phyloP scores from a whole-genome alignment of 306 rosid species.

The Abrus precatorius region DNA sequence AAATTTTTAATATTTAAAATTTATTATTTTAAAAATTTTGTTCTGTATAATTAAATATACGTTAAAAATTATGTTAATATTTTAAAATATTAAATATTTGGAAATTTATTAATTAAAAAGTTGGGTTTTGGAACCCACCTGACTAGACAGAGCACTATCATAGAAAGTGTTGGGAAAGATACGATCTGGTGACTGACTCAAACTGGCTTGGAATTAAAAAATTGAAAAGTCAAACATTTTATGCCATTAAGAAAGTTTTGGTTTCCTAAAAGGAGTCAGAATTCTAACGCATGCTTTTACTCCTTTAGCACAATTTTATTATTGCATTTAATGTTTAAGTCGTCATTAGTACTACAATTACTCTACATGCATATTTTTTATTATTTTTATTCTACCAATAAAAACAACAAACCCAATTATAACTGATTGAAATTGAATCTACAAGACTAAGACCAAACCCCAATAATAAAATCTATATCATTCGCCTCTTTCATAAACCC shows the following conservation, averaged over 20 bases:
- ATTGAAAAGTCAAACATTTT: constrained; percentile 52
- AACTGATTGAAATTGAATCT: constrained; percentile 52
- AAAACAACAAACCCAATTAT: constrained; percentile 39
- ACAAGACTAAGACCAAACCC: constrained; percentile 42
- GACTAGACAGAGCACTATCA: constrained; percentile 42
- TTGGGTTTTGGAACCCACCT: background rate
- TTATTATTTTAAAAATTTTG: background rate
- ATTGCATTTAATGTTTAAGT: constrained; percentile 35
- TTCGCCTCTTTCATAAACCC: constrained; percentile 36
- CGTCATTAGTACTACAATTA: constrained; percentile 3
- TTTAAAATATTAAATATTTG: too few relatives aligned
- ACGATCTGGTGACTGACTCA: constrained; percentile 31
- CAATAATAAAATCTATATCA: constrained; percentile 42
- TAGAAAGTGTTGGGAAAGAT: constrained; percentile 52
- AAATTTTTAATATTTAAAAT: background rate
- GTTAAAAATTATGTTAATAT: too few relatives aligned
- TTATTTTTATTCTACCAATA: background rate
- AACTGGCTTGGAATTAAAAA: constrained; percentile 26
- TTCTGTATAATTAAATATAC: too few relatives aligned
- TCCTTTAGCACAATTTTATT: constrained; percentile 42
- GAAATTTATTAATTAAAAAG: too few relatives aligned
- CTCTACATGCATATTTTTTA: constrained; percentile 21
- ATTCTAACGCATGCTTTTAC: constrained; percentile 63
- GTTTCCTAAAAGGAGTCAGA: constrained; percentile 70
- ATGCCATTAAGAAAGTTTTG: constrained; percentile 57